These are phyloP conservation scores for Podila clonocystis DNA, from an alignment of 192 early-diverging fungal genomes.

Conservation along the genomic window DNA sequence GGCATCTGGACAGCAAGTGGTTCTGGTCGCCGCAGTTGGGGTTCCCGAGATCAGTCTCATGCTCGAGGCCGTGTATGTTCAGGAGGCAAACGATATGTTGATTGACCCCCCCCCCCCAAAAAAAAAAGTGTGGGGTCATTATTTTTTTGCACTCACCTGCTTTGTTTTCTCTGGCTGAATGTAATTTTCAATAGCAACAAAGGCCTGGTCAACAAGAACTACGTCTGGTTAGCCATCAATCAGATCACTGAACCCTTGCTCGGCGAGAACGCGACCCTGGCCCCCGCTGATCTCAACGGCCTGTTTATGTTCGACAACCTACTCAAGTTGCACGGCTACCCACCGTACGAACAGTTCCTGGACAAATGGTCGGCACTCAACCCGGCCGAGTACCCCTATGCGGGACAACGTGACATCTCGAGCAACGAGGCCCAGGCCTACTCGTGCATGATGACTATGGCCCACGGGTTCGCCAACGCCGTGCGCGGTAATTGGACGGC, in stretches of 20 bases:
- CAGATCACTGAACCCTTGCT: conserved; percentile 39
- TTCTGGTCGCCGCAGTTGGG: conserved; percentile 55
- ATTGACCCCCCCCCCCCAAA: background rate
- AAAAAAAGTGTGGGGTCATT: background rate
- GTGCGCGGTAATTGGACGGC: conserved; percentile 38
- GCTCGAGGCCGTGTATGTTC: conserved; percentile 43
- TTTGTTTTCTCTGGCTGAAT: background rate
- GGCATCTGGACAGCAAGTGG: conserved; percentile 50
- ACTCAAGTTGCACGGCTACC: conserved; percentile 54
- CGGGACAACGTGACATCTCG: conserved; percentile 55
- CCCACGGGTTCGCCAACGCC: conserved; percentile 52
- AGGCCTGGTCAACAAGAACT: conserved; percentile 46
- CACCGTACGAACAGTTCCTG: conserved; percentile 57
- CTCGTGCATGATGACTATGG: conserved; percentile 64
- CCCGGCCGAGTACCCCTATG: conserved; percentile 54
- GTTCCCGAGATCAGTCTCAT: conserved; percentile 42
- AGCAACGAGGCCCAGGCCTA: conserved; percentile 62
- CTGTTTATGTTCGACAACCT: conserved; percentile 59
- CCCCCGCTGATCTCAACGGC: conserved; percentile 49
- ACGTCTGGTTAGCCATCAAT: conserved; percentile 58
- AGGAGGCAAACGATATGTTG: background rate
- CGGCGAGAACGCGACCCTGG: conserved; percentile 3
- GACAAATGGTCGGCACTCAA: conserved; percentile 53
- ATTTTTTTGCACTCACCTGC: background rate
- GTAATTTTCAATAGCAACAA: background rate